These are phyloP conservation scores for Dactylellina leptospora DNA, from an alignment of 2,329 filamentous ascomycete genomes.

Conservation along the genomic window DNA sequence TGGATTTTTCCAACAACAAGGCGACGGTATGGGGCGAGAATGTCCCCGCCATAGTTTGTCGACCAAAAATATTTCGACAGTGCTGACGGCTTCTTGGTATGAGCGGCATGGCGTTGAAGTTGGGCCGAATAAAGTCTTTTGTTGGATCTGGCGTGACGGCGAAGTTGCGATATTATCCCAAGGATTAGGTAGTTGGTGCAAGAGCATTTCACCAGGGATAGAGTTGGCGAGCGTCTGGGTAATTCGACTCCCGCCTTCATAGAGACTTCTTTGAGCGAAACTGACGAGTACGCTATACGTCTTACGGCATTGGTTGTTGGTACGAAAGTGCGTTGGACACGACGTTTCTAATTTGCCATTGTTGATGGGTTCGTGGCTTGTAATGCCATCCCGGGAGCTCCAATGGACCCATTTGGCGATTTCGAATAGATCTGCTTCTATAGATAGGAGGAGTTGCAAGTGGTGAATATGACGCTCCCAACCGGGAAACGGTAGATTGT, in stretches of 20 bases:
- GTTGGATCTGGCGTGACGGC: not conserved
- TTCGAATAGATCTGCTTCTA: slow-evolving; percentile 21
- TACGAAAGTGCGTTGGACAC: not conserved
- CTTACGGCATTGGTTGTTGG: slow-evolving; percentile 5
- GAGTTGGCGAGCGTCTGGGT: not conserved
- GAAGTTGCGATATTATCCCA: not conserved
- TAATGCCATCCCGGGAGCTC: not conserved
- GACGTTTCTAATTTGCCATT: not conserved
- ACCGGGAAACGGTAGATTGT: slow-evolving; percentile 1
- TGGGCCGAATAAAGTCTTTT: not conserved
- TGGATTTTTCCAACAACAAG: slow-evolving; percentile 18
- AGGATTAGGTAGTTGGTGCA: too few species aligned
- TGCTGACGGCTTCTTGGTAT: not conserved
- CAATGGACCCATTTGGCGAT: slow-evolving; percentile 15
- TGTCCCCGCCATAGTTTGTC: slow-evolving; percentile 11
- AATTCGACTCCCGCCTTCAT: not conserved
- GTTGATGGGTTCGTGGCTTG: not conserved
- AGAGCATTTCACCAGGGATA: too few species aligned
- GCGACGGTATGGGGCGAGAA: slow-evolving; percentile 1
- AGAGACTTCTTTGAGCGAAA: slow-evolving; percentile 18
- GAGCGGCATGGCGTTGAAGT: not conserved
- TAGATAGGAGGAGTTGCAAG: slow-evolving; percentile 4
- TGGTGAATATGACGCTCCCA: slow-evolving; percentile 13
- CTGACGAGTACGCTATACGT: slow-evolving; percentile 22
- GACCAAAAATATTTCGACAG: slow-evolving; percentile 6